Evolutionary conservation across 805 yeast genomes (phyloP), one percentile per base, ranked within the genome.

Genomic region (Blastobotrys robertii): DNA sequence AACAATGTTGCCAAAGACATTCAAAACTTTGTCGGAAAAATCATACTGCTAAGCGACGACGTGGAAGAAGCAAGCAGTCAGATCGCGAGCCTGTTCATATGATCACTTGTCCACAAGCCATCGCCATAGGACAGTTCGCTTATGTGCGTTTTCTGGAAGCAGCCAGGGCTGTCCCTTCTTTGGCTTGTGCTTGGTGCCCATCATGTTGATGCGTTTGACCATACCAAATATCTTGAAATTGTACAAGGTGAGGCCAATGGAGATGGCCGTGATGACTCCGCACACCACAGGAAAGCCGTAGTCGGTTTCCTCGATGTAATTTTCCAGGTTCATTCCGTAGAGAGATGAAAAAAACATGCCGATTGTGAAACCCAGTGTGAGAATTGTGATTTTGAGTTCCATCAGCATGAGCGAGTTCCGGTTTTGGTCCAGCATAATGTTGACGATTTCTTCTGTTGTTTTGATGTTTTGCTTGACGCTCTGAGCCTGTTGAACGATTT

Each of bases 321-420:
- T 92, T 57, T 84, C 85, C 59, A 92, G 67, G 63, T 92, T 92
- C 98, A 92, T 92, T 33, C 99, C 99, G 55, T 84, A 88, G 52
- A 87, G 79, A 6, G 94, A 94, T 2, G 96, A 95, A 1, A 85
- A 53, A 14, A 84, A 65, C 1, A 95, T 81, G 1, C 94, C 95
- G 15, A 84, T 81, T 0, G 95, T 83, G 55, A 84, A 74, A 0
- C 95, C 94, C 30, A 88, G 61, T 0, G 96, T 85, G 49, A 84
- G 84, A 19, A 88, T 81, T 0, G 94, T 77, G 11, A 87, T 77
- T 53, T 84, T 81, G 49, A 88, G 66, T 55, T 88, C 95, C 51
- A 82, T 78, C 44, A 88, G 70, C 94, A 88, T 85, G 48, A 88
- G 66, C 2, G 94, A 77, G 63, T 88, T 88, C 65, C 97, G 76